Evolutionary conservation across 495 filamentous ascomycete species (phyloP).

Genomic region (Hypoxylon intermedium): DNA sequence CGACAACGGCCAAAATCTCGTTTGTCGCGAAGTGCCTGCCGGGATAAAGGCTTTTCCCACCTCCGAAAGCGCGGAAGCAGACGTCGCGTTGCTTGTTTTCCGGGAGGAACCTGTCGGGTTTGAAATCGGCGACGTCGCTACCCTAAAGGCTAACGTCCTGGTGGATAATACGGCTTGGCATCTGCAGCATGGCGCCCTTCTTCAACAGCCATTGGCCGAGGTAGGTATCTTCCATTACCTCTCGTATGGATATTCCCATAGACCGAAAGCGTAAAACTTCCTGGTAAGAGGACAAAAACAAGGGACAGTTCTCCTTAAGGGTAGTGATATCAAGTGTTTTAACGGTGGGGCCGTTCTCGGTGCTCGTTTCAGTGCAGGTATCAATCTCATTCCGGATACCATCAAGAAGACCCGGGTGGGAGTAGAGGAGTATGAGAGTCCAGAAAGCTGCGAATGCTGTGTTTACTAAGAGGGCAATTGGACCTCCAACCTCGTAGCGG

Average conservation of each 20-base stretch:
- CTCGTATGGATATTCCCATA: slow-evolving; percentile 42
- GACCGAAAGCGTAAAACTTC: slow-evolving; percentile 33
- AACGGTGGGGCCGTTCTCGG: slow-evolving; percentile 17
- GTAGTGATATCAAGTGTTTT: slow-evolving; percentile 46
- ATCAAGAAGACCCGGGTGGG: slow-evolving; percentile 46
- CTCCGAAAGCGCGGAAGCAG: slow-evolving; percentile 44
- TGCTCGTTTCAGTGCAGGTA: slow-evolving; percentile 21
- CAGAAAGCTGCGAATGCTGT: slow-evolving; percentile 57
- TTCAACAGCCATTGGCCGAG: slow-evolving; percentile 45
- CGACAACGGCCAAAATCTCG: slow-evolving; percentile 35
- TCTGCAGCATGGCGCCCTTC: slow-evolving; percentile 42
- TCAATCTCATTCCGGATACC: slow-evolving; percentile 26
- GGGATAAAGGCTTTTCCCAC: slow-evolving; percentile 37
- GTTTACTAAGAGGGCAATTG: slow-evolving; percentile 54
- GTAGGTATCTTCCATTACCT: slow-evolving; percentile 43
- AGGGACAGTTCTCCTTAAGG: slow-evolving; percentile 48
- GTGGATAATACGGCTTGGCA: slow-evolving; percentile 41
- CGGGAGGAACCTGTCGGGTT: slow-evolving; percentile 37
- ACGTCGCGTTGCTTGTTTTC: slow-evolving; percentile 8
- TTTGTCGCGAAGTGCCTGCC: slow-evolving; percentile 40
- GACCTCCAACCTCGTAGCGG: slow-evolving; percentile 47
- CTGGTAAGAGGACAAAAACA: slow-evolving; percentile 50
- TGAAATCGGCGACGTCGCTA: slow-evolving; percentile 30
- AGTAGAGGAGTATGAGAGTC: slow-evolving; percentile 52
- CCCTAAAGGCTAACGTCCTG: slow-evolving; percentile 27